Evolutionary conservation across 1,284 basidiomycete genomes (phyloP), one percentile per base, ranked within the genome.

Genomic region (Moniliophthora roreri): DNA sequence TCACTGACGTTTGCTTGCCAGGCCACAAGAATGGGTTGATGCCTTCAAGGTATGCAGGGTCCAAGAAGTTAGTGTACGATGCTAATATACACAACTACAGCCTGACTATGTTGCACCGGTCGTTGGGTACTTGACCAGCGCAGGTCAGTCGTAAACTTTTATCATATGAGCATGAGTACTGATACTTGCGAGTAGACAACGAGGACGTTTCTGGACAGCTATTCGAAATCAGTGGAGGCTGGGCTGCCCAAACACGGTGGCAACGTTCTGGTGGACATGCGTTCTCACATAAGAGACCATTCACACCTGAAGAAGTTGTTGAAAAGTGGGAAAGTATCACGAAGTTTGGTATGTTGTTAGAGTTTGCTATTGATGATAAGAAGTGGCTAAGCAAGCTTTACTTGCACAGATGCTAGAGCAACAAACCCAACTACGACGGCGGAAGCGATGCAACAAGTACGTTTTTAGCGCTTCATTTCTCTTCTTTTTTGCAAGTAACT

Each of bases 211-310:
- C 89, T 15, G 91, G 91, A 21, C 75, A 77, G 21, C 69, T 99
- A 50, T 96, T 95, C 68, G 96, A 99, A 71, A 84, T 95, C 39
- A 85, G 84, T 18, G 96, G 92, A 41, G 97, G 96, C 2, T 98
- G 94, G 91, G 89, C 90, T 11, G 93, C 93, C 5, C 87, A 95
- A 66, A 87, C 92, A 39, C 82, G 96, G 59, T 99, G 96, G 95
- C 91, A 98, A 73, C 86, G 95, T 38, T 79, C 93, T 8, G 89
- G 87, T 24, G 97, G 96, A 6, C 70, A 89, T 62, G 84, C 88
- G n/a, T 97, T 96, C 84, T 89, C 92, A 8, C 81, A 87, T 44
- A 87, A 87, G 66, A 79, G 79, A 56, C 75, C 80, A 3, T 78
- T 90, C 58, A 85, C 83, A 6, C 90, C 93, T 0, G 95, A 98